A percentile compares a stretch with the other conserved stretches of the same genome.
phyloP scores from a whole-genome alignment of 495 filamentous ascomycete species.

The Talaromyces thailandensis region DNA sequence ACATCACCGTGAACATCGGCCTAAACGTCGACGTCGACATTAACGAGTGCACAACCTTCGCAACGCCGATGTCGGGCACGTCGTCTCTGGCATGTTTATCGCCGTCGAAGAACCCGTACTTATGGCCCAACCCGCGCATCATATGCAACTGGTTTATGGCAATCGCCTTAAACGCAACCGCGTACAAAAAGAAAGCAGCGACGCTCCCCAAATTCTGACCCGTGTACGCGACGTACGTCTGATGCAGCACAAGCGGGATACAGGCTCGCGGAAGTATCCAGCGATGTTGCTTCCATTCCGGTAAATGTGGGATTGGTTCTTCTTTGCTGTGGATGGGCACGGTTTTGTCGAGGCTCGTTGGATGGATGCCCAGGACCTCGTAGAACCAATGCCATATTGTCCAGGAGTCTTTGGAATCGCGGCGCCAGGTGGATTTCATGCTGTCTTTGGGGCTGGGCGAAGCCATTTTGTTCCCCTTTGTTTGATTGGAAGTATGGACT shows the following conservation, averaged over 20 bases:
- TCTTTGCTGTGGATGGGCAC: constrained; percentile 19
- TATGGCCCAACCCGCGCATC: constrained; percentile 20
- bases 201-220: constrained; percentile 17
- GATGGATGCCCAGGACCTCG: constrained; percentile 21
- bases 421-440: constrained; percentile 29
- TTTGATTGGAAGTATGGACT: neutral
- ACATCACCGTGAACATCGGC: constrained; percentile 13
- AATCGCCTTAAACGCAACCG: constrained; percentile 20
- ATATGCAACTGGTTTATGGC: constrained; percentile 24
- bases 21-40: constrained; percentile 16
- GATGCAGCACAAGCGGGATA: constrained; percentile 19
- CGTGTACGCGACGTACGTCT: constrained; percentile 18
- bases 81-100: constrained; percentile 9
- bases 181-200: constrained; percentile 21
- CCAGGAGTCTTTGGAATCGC: constrained; percentile 18
- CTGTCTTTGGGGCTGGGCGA: constrained; percentile 18
- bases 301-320: constrained; percentile 18
- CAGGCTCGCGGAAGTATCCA: constrained; percentile 20
- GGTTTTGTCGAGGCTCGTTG: constrained; percentile 16
- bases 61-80: constrained; percentile 7
- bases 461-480: neutral
- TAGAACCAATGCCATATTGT: constrained; percentile 25
- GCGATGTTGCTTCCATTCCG: constrained; percentile 23
- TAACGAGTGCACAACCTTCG: constrained; percentile 8
- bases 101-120: constrained; percentile 8